Percentiles rank a stretch among this genome's conserved stretches.
phyloP scores from a whole-genome alignment of 2,329 filamentous ascomycete genomes.

The Pyricularia sp. region DNA sequence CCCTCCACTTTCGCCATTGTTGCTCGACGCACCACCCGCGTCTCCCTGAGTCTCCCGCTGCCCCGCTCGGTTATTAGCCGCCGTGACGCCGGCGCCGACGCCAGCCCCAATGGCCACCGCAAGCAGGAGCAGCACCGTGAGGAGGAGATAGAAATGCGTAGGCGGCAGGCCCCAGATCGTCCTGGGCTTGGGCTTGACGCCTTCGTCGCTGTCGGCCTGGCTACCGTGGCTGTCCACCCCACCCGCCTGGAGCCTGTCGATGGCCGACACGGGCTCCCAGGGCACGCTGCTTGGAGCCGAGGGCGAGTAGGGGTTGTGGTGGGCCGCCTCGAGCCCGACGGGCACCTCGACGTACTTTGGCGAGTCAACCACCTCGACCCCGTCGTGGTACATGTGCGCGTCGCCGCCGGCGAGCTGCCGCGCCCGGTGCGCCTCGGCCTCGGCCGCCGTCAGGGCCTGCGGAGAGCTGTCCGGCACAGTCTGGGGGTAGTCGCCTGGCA shows the following conservation, averaged over 20 bases:
- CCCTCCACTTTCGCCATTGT: background rate
- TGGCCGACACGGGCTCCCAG: constrained; percentile 8
- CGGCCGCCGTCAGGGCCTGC: constrained; percentile 7
- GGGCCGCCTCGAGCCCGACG: constrained; percentile 3
- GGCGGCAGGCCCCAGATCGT: constrained; percentile 14
- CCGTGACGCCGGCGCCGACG: constrained; percentile 11
- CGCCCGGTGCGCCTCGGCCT: constrained; percentile 6
- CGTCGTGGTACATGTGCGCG: constrained; percentile 9
- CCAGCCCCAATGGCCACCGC: constrained; percentile 15
- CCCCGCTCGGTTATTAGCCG: background rate
- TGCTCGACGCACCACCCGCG: background rate
- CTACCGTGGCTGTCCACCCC: constrained; percentile 1
- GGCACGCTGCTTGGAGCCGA: constrained; percentile 5
- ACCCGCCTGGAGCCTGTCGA: background rate
- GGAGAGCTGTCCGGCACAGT: constrained; percentile 14
- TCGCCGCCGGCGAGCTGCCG: constrained; percentile 14
- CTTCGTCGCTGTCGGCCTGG: constrained; percentile 5
- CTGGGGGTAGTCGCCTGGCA: constrained; percentile 12
- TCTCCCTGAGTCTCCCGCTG: background rate
- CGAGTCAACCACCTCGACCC: background rate
- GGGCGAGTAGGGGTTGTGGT: background rate
- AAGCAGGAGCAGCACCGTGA: constrained; percentile 12
- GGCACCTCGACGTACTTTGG: constrained; percentile 10
- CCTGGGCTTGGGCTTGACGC: background rate
- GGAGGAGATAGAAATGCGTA: constrained; percentile 13